Base-by-base conservation (phyloP, 352 stramenopile species). In the Phytophthora cactorum region DNA sequence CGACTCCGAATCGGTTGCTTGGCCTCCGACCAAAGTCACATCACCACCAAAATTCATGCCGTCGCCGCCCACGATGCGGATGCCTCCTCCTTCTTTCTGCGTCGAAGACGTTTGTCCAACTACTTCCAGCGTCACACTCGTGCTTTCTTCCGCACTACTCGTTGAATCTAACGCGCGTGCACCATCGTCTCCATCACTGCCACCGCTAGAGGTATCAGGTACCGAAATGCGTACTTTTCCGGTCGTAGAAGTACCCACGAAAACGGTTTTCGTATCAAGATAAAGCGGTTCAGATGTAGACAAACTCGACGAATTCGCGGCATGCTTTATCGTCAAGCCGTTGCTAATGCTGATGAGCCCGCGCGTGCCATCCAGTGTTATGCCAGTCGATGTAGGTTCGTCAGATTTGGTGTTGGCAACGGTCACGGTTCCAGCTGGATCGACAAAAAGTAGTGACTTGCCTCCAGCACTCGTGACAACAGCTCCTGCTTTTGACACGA, bases 401-500 rank as follows among this genome's bases (percentile, higher is more conserved):
- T 92, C 84, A 0, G 77, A 77, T 6, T 81, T 66, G 0, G 72
- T 61, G 51, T 88, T 79, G 5, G 82, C 65, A 2, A 93, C 55
- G 1, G 60, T 79, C 17, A 95, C 84, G 1, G 66, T 75, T 10
- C 83, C 84, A 12, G 66, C 67, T 4, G 85, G 73, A n/a, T 86
- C 75, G 6, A 93, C 74, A 49, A 87, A 66, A 10, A 93, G 55
- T 17, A 90, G 50, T 0, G 81, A 77, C 3, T 89, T 86, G 1
- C 85, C 82, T 6, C 84, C 82, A 27, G 83, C 82, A 29, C 84
- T 92, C 39, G 86, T 63, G 17, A 88, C 62, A 1, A 95, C 79
- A 9, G 81, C 74, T n/a, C 85, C 87, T 7, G 76, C 80, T 46
- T 80, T 78, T 9, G 84, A 93, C 2, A 91, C 82, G 4, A 95